These are phyloP conservation scores for Sphagnurus paluster DNA, from an alignment of 1,284 basidiomycete species.

Conservation along the genomic window DNA sequence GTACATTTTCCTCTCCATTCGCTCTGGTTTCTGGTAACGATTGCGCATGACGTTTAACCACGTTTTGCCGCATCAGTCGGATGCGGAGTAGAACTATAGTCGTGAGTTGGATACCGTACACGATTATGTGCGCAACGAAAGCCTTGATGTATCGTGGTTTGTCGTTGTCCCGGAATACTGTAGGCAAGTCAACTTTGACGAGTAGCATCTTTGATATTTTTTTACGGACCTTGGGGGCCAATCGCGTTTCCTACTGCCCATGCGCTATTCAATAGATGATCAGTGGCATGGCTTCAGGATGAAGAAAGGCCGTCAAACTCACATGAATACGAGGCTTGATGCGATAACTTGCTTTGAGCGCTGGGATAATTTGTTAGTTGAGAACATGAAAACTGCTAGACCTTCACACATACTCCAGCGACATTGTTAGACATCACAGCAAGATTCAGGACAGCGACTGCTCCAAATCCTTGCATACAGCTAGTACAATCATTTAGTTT, in stretches of 20 bases:
- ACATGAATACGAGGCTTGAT: constrained; percentile 46
- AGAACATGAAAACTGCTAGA: constrained; percentile 30
- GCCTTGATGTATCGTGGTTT: constrained; percentile 48
- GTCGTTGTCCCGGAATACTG: constrained; percentile 48
- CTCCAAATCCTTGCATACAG: constrained; percentile 46
- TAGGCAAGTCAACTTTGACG: background rate
- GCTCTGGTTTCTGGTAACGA: constrained; percentile 13
- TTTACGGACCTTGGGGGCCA: constrained; percentile 43
- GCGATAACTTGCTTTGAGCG: constrained; percentile 50
- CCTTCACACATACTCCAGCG: constrained; percentile 31
- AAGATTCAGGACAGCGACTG: constrained; percentile 43
- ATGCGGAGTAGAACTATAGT: constrained; percentile 43
- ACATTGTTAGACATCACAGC: constrained; percentile 49
- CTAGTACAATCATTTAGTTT: constrained; percentile 23
- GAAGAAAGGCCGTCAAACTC: constrained; percentile 10
- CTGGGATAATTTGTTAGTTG: constrained; percentile 11
- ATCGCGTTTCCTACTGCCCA: constrained; percentile 53
- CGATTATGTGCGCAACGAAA: constrained; percentile 48
- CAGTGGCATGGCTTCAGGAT: background rate
- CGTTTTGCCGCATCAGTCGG: constrained; percentile 46
- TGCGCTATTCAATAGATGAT: constrained; percentile 28
- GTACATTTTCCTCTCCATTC: constrained; percentile 27
- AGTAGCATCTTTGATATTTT: background rate
- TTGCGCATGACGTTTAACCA: constrained; percentile 39
- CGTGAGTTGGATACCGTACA: constrained; percentile 47